Base-by-base conservation (phyloP, 2,329 filamentous ascomycete species). In the Ciborinia camelliae region DNA sequence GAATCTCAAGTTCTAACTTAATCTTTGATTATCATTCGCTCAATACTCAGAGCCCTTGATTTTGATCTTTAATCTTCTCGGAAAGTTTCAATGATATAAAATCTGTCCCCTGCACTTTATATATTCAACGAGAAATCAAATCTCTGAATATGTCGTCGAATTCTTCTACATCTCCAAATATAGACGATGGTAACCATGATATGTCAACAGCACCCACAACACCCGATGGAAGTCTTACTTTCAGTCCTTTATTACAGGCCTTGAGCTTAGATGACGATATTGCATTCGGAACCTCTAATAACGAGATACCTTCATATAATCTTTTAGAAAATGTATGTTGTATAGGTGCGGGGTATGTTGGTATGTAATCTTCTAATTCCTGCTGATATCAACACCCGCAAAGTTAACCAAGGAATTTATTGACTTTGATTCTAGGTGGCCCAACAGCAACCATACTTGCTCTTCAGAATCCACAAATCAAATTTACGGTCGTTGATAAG, bases 401-500 rank as follows among this genome's bases (percentile, higher is more conserved):
- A 8, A 4, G 18, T 8, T 12, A 41, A 4, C 18, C 1, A 3
- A 20, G 12, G 2, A 1, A 1, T 14, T 8, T 53, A 53, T 48
- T 68, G 30, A 55, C 37, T 10, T 12, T 5, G n/a, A 26, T 12
- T 1, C 18, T 30, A 73, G 89, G 89, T 71, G 90, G 89, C 47
- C 90, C 90, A 55, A 92, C 89, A 45, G 88, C 88, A 28, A 87
- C 90, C 15, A 84, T 93, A 39, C 84, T 92, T 64, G 90, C 90
- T 28, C 84, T 86, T 72, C 84, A 91, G 69, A 91, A 91, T 75
- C 89, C 89, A 2, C 77, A 86, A 63, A 82, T 92, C 70, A 81
- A 81, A 55, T 88, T 93, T 48, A 90, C 86, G 26, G 89, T 93
- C n/a, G 86, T 92, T 43, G 90, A 93, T 74, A 80, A 84, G 66